Conservation (phyloP, 2,329 filamentous ascomycete species). For the Colletotrichum brevisporum region DNA sequence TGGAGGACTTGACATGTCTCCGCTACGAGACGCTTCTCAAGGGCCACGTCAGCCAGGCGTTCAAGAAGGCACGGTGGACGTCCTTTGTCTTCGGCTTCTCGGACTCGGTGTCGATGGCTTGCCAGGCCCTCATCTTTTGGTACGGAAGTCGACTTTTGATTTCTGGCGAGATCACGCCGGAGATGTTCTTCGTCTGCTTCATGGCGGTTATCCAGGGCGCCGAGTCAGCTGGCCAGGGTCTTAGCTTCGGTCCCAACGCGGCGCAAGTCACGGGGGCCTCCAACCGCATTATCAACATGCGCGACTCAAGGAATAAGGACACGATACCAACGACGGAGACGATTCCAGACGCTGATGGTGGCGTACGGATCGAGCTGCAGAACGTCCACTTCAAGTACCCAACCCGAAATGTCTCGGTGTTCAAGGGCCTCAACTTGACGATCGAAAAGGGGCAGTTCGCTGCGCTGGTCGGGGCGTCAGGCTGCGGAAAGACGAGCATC, state of each 20-base stretch:
- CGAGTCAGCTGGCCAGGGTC: constrained; percentile 76
- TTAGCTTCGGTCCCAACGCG: constrained; percentile 76
- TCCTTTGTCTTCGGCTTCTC: constrained; percentile 78
- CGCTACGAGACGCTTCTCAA: constrained; percentile 73
- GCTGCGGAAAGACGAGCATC: constrained; percentile 81
- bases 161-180: constrained; percentile 60
- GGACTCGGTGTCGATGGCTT: constrained; percentile 74
- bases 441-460: constrained; percentile 79
- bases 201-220: constrained; percentile 78
- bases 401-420: constrained; percentile 69
- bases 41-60: constrained; percentile 71
- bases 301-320: constrained; percentile 58
- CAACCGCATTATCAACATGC: constrained; percentile 70
- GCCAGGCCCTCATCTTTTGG: constrained; percentile 76
- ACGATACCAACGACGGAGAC: constrained; percentile 47
- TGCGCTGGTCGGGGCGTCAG: constrained; percentile 78
- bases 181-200: constrained; percentile 71
- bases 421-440: constrained; percentile 72
- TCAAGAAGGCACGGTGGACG: constrained; percentile 71
- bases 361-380: constrained; percentile 69
- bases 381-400: constrained; percentile 74
- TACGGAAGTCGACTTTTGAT: constrained; percentile 74
- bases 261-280: constrained; percentile 72
- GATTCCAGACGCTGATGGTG: constrained; percentile 62
- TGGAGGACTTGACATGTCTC: constrained; percentile 75